Conservation (phyloP, 2,329 filamentous ascomycete species). For the Raffaelea ambrosiae region DNA sequence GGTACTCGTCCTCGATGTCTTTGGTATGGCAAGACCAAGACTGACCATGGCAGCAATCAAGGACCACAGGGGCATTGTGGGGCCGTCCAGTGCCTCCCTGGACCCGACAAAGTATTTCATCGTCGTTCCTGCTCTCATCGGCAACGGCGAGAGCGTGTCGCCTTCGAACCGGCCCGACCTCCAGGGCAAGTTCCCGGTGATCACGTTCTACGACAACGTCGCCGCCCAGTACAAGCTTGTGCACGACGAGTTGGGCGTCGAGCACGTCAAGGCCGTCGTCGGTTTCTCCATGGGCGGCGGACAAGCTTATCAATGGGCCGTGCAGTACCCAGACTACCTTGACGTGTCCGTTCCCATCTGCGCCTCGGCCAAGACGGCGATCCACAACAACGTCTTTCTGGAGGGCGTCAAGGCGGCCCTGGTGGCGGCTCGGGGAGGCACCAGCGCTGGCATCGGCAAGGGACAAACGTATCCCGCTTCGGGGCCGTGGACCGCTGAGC, state of each 20-base stretch:
- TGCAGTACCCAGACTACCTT: slow-evolving; percentile 38
- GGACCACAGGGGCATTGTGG: slow-evolving; percentile 1
- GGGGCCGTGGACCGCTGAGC: slow-evolving; percentile 15
- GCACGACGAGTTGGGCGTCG: slow-evolving; percentile 28
- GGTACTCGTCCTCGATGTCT: background rate
- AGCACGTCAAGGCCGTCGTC: slow-evolving; percentile 34
- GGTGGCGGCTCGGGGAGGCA: slow-evolving; percentile 31
- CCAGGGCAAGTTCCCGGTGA: slow-evolving; percentile 30
- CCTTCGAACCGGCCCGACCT: slow-evolving; percentile 31
- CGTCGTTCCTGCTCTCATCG: slow-evolving; percentile 40
- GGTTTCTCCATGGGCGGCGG: slow-evolving; percentile 50
- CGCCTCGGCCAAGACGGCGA: slow-evolving; percentile 37
- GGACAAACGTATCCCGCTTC: slow-evolving; percentile 16
- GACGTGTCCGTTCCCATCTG: slow-evolving; percentile 39
- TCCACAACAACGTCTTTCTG: slow-evolving; percentile 45
- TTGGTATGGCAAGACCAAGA: background rate
- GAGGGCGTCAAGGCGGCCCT: slow-evolving; percentile 43
- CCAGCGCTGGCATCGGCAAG: slow-evolving; percentile 30
- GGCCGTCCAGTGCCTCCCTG: background rate
- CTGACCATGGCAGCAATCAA: background rate
- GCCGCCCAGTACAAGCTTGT: slow-evolving; percentile 36
- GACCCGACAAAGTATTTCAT: slow-evolving; percentile 32
- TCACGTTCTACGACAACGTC: slow-evolving; percentile 43
- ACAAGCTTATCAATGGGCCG: slow-evolving; percentile 43
- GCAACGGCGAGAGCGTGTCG: slow-evolving; percentile 44